Evolutionary conservation across 306 rosid genomes (phyloP).

Genomic region (Gynostemma pentaphyllum): DNA sequence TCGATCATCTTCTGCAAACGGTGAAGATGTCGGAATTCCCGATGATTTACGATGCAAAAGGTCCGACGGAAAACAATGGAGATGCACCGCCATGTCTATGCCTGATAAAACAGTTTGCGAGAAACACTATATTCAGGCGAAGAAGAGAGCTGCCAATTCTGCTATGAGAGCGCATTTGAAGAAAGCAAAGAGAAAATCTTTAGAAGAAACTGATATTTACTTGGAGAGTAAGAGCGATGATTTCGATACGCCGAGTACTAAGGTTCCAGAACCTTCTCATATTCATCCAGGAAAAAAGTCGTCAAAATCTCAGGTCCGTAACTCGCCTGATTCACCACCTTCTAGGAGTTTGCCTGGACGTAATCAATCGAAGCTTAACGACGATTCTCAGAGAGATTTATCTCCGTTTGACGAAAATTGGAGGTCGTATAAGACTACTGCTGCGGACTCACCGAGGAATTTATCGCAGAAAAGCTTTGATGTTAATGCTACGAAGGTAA

Average conservation of each 20-base stretch:
- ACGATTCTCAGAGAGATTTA: slow-evolving; percentile 31
- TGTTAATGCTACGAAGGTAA: slow-evolving; percentile 47
- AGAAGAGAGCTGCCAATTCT: slow-evolving; percentile 95
- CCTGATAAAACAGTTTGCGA: slow-evolving; percentile 98
- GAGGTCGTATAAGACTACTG: slow-evolving; percentile 39
- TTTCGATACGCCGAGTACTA: slow-evolving; percentile 31
- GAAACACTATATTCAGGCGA: slow-evolving; percentile 94
- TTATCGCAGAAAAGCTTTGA: slow-evolving; percentile 48
- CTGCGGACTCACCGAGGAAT: slow-evolving; percentile 43
- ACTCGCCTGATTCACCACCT: slow-evolving; percentile 35
- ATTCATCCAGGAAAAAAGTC: slow-evolving; percentile 40
- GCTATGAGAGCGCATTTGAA: slow-evolving; percentile 90
- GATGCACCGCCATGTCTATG: slow-evolving; percentile 97
- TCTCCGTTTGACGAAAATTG: slow-evolving; percentile 52
- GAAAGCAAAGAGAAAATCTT: slow-evolving; percentile 73
- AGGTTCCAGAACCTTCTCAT: slow-evolving; percentile 23
- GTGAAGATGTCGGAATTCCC: slow-evolving; percentile 74
- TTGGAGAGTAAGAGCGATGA: slow-evolving; percentile 76
- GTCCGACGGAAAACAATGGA: slow-evolving; percentile 96
- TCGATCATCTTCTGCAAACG: slow-evolving; percentile 36
- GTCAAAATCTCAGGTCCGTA: slow-evolving; percentile 54
- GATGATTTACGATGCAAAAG: slow-evolving; percentile 97
- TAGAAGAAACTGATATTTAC: slow-evolving; percentile 46
- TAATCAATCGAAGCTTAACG: slow-evolving; percentile 23
- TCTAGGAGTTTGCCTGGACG: slow-evolving; percentile 22